These are phyloP conservation scores for Zygnema cylindricum DNA, from an alignment of 139 green algal genomes.

Conservation along the genomic window DNA sequence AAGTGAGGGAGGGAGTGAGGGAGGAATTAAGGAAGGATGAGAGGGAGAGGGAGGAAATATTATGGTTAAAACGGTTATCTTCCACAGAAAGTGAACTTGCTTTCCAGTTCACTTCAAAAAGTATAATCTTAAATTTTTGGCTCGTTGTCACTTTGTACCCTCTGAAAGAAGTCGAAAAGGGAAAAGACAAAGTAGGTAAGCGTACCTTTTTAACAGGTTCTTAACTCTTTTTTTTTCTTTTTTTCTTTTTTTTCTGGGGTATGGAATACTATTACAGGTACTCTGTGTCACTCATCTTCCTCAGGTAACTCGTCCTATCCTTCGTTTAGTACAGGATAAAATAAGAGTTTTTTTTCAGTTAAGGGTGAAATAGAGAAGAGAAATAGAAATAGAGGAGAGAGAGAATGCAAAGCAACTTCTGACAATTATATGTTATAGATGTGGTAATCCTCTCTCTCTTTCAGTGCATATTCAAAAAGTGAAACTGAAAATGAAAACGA, in stretches of 20 bases:
- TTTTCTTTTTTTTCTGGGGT: background rate
- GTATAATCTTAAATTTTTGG: background rate
- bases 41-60: too few species aligned
- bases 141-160: background rate
- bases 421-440: background rate
- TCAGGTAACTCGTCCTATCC: background rate
- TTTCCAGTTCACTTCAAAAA: background rate
- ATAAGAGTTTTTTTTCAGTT: background rate
- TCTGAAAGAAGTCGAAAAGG: background rate
- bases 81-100: too few species aligned
- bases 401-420: background rate
- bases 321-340: background rate
- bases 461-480: background rate
- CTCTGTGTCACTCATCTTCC: conserved; percentile 48
- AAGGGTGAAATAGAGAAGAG: background rate
- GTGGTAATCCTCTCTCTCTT: background rate
- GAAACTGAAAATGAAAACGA: background rate
- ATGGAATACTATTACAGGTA: conserved; percentile 23
- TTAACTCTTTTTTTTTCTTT: background rate
- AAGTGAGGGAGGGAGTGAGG: too few species aligned
- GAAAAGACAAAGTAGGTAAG: background rate
- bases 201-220: background rate
- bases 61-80: too few species aligned
- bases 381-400: background rate
- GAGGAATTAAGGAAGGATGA: too few species aligned